Evolutionary conservation across 768 basidiomycete genomes (phyloP).

Genomic region (Sporobolomyces roseus): DNA sequence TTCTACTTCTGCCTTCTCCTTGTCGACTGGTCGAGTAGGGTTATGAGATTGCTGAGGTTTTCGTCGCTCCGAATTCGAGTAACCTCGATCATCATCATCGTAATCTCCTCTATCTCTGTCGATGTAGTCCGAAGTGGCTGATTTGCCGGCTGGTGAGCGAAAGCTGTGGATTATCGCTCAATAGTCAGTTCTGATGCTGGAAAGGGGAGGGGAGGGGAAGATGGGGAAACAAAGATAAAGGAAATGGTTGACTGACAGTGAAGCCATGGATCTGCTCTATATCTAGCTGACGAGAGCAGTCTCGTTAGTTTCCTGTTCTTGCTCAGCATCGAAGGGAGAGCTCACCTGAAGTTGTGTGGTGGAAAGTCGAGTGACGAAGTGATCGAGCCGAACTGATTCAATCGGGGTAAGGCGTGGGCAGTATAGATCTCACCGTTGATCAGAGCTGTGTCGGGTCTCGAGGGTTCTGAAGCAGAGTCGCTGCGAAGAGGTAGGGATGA

Average conservation of each 20-base stretch:
- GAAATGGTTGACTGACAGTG: not conserved
- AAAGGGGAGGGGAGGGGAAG: not conserved
- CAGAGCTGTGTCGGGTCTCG: too few relatives aligned
- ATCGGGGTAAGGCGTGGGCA: too few relatives aligned
- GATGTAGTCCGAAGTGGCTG: constrained; percentile 31
- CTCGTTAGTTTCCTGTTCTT: not conserved
- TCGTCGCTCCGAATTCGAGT: not conserved
- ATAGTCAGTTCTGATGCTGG: not conserved
- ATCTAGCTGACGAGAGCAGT: not conserved
- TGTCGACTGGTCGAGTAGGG: constrained; percentile 95
- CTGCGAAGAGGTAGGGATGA: too few relatives aligned
- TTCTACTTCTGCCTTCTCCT: constrained; percentile 94
- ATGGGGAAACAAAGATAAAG: not conserved
- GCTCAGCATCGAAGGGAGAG: not conserved
- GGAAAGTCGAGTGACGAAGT: constrained; percentile 7
- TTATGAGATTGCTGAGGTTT: constrained; percentile 5
- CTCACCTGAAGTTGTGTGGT: not conserved
- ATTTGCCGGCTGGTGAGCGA: constrained; percentile 21
- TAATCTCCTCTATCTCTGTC: too few relatives aligned
- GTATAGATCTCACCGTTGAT: too few relatives aligned
- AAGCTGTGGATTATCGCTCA: constrained; percentile 13
- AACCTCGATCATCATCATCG: constrained; percentile 16
- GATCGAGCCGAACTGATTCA: not conserved
- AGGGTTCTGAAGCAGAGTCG: too few relatives aligned
- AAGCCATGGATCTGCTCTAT: not conserved